Base-by-base conservation (phyloP, 208 protist species). In the Crithidia expoeki region DNA sequence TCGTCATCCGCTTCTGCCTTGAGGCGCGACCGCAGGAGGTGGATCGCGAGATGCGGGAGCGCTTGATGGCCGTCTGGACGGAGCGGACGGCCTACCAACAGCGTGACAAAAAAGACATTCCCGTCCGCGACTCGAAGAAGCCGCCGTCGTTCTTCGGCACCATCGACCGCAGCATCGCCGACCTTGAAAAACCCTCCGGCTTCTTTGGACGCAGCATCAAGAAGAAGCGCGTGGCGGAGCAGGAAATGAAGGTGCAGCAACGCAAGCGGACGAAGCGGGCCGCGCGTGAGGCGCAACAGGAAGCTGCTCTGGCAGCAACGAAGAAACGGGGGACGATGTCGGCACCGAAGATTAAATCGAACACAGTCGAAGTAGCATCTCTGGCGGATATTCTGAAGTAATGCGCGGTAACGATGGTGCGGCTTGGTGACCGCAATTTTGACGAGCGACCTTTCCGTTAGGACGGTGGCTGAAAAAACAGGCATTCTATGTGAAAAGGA, bases 1-100 rank as follows among this genome's bases (percentile, higher is more conserved):
- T 96, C 74, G 80, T 92, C 28, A 68, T 96, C 5, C 85, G 79
- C 61, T 96, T 93, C 70, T 74, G 71, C 33, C 51, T 96, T 40
- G 80, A 88, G 47, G 78, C 80, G 25, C 82, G 92, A 11, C 46
- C 69, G 33, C 75, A 83, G 71, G 82, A 94, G 63, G 28, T 96
- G 5, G 84, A 87, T 55, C 72, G 65, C 30, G 79, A 88, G 33
- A 81, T 67, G 40, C 80, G 84, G 5, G 86, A 89, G 25, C 72
- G 79, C 11, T 87, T 96, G 76, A 76, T 92, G 72, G 57, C 84
- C 1, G 62, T 88, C 4, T 96, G 92, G 89, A 64, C 63, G 6
- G 87, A 92, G 72, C 80, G 76, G 33, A 83, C 91, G 23, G 75
- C 84, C 4, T 80, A 86, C 61, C 92, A 96, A 79, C 72, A 85